Base-by-base conservation (phyloP, 306 rosid genomes). In the Prunus campanulata region DNA sequence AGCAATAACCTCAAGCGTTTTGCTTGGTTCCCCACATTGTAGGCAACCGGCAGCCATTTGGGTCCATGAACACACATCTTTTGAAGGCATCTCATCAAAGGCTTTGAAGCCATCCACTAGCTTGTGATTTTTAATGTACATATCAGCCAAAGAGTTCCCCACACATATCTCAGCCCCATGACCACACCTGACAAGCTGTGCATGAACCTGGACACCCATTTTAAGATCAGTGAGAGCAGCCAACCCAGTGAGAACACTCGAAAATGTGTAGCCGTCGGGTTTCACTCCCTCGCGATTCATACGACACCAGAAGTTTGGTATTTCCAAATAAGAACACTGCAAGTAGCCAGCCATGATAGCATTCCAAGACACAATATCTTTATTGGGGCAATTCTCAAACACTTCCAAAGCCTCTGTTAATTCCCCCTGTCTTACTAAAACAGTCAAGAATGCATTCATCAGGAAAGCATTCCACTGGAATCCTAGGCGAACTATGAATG, bases 41-140 rank as follows among this genome's bases (percentile, higher is more conserved):
- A 89, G 82, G 79, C 90, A 91, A 20, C 97, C 93, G 1, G 87
- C 82, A 18, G 93, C 95, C 88, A 90, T 88, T 67, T 86, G 88
- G 52, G 97, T 86, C 95, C 97, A 90, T 62, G 95, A 86, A 73
- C 90, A 82, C 59, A 85, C 95, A 71, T 91, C 95, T 82, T 77
- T 86, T 19, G 44, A 63, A 72, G 93, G 85, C 87, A 87, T 91
- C 82, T 88, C 95, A 59, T 79, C 65, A 73, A 91, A 90, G 66
- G 91, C 90, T 82, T 79, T 86, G 66, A 88, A 90, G 70, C 88
- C 86, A 51, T 91, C 91, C 9, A 6, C 66, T 82, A 90, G 81
- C 73, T 81, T 84, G 20, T 81, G 81, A 79, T 80, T 83, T 74
- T 90, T 91, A 6, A 88, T 70, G 65, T 91, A 90, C 95, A 91